A percentile compares a stretch with the other conserved stretches of the same genome.
Conservation (phyloP, 148 eudicot species). For the Cornus florida region DNA sequence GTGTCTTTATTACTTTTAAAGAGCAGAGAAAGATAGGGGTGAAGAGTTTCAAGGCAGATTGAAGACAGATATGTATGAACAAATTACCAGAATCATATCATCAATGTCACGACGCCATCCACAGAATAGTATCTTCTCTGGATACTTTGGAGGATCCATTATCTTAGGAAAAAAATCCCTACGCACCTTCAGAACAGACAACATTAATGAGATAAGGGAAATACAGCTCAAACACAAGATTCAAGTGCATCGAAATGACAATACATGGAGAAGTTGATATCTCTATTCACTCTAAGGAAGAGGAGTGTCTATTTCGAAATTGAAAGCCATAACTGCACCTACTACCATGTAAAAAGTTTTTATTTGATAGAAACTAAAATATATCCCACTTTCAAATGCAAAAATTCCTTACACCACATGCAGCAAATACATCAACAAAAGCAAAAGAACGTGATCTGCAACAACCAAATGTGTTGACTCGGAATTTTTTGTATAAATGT, state of each 20-base stretch:
- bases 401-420: background rate
- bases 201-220: conserved; percentile 5
- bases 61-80: background rate
- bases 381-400: background rate
- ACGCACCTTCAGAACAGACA: conserved; percentile 43
- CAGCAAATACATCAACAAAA: background rate
- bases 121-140: conserved; percentile 88
- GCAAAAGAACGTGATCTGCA: background rate
- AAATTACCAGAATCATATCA: conserved; percentile 80
- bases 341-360: conserved; percentile 1
- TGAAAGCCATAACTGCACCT: background rate
- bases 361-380: too few relatives aligned
- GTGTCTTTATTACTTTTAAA: too few relatives aligned
- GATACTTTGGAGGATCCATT: conserved; percentile 70
- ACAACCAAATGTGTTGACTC: background rate
- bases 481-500: background rate
- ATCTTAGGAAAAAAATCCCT: conserved; percentile 47
- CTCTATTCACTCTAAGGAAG: background rate
- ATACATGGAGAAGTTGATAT: background rate
- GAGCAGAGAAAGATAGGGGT: background rate
- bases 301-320: background rate
- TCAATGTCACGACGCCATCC: conserved; percentile 94
- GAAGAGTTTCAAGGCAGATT: background rate
- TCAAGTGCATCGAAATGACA: background rate
- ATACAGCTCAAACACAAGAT: background rate